Evolutionary conservation across 2,329 filamentous ascomycete genomes (phyloP).

Genomic region (Colletotrichum sp.): DNA sequence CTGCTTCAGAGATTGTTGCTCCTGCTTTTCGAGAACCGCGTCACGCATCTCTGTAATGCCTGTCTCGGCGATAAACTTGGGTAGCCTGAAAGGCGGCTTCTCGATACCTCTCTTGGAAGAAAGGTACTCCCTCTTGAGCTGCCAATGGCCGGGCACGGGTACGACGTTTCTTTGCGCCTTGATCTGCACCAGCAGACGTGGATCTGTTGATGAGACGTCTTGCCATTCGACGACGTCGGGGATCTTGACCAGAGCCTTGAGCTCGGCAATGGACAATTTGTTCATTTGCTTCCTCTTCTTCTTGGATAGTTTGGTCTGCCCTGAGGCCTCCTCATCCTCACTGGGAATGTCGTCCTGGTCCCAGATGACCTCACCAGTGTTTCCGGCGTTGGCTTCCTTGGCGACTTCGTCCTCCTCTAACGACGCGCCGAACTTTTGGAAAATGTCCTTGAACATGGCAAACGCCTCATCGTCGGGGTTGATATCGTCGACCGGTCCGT

Average conservation of each 20-base stretch:
- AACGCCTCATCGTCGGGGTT: slow-evolving; percentile 78
- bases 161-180: slow-evolving; percentile 96
- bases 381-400: slow-evolving; percentile 70
- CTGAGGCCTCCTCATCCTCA: slow-evolving; percentile 75
- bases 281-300: slow-evolving; percentile 92
- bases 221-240: slow-evolving; percentile 98
- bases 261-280: slow-evolving; percentile 91
- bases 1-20: slow-evolving; percentile 88
- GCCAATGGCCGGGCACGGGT: slow-evolving; percentile 93
- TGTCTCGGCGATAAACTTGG: slow-evolving; percentile 96
- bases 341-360: slow-evolving; percentile 86
- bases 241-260: slow-evolving; percentile 89
- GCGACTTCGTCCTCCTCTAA: slow-evolving; percentile 67
- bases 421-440: slow-evolving; percentile 76
- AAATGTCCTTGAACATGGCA: slow-evolving; percentile 82
- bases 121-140: slow-evolving; percentile 93
- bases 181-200: slow-evolving; percentile 87
- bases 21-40: slow-evolving; percentile 93
- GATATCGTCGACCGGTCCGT: slow-evolving; percentile 66
- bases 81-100: slow-evolving; percentile 89
- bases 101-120: slow-evolving; percentile 97
- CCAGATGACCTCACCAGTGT: slow-evolving; percentile 86
- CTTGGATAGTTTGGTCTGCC: slow-evolving; percentile 80
- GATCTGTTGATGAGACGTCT: slow-evolving; percentile 89
- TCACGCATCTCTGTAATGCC: slow-evolving; percentile 98